Evolutionary conservation across 345 rosid genomes (phyloP).

Genomic region (Pugionium dolabratum): DNA sequence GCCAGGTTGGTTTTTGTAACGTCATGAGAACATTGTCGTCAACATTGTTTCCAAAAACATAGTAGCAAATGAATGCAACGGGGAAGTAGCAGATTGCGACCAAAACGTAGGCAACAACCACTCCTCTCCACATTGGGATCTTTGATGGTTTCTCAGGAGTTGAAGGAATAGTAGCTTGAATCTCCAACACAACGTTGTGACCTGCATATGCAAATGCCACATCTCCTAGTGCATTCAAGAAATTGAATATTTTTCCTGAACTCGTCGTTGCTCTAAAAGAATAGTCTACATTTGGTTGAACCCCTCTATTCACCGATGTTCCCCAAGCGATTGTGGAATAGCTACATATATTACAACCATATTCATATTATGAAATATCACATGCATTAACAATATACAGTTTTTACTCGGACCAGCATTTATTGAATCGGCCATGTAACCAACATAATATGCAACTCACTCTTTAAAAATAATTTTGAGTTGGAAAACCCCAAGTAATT

Average conservation of each 20-base stretch:
- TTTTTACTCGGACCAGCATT: too few relatives aligned
- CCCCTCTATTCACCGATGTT: constrained; percentile 50
- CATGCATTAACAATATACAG: background rate
- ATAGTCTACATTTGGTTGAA: constrained; percentile 55
- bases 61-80: constrained; percentile 69
- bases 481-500: background rate
- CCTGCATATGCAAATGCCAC: constrained; percentile 86
- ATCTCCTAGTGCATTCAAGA: constrained; percentile 76
- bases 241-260: constrained; percentile 48
- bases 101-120: constrained; percentile 59
- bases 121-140: constrained; percentile 86
- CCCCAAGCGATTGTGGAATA: constrained; percentile 79
- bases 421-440: too few relatives aligned
- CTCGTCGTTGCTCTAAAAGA: constrained; percentile 45
- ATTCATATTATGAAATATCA: background rate
- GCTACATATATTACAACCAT: constrained; percentile 36
- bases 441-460: too few relatives aligned
- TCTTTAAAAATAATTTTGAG: background rate
- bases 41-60: constrained; percentile 54
- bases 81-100: constrained; percentile 85
- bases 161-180: constrained; percentile 90
- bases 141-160: constrained; percentile 82
- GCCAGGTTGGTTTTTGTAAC: constrained; percentile 65
- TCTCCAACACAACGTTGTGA: constrained; percentile 82
- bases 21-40: constrained; percentile 72